A percentile compares a stretch with the other conserved stretches of the same genome.
Evolutionary conservation across 2,329 filamentous ascomycete genomes (phyloP).

Genomic region (Ophiostoma tasmaniense): DNA sequence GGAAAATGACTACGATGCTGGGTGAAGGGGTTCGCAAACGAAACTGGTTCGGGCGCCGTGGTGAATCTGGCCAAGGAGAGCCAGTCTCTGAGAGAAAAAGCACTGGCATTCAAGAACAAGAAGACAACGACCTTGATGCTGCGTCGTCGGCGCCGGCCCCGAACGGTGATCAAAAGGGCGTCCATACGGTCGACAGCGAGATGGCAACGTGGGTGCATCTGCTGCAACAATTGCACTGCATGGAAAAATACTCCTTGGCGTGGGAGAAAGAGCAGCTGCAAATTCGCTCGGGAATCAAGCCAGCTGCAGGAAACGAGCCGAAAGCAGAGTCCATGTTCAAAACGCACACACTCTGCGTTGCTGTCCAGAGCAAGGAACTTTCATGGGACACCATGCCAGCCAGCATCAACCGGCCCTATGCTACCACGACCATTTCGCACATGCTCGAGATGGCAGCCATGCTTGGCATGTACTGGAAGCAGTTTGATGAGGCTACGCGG

Average conservation of each 20-base stretch:
- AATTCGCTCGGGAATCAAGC: conserved; percentile 18
- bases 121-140: not conserved
- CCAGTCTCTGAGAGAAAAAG: not conserved
- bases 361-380: conserved; percentile 36
- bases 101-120: not conserved
- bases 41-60: not conserved
- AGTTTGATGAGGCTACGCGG: conserved; percentile 44
- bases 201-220: conserved; percentile 46
- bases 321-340: conserved; percentile 13
- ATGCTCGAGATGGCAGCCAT: conserved; percentile 46
- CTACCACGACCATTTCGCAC: conserved; percentile 48
- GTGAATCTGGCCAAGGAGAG: not conserved
- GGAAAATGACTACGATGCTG: not conserved
- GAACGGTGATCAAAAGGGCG: conserved; percentile 22
- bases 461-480: conserved; percentile 50
- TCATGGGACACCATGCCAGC: conserved; percentile 47
- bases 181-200: conserved; percentile 50
- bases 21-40: not conserved
- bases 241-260: conserved; percentile 39
- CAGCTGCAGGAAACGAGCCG: conserved; percentile 19
- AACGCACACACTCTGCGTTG: conserved; percentile 37
- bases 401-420: conserved; percentile 40
- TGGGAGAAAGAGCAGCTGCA: conserved; percentile 35
- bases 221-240: conserved; percentile 41
- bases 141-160: not conserved